Base-by-base conservation (phyloP, 2,329 filamentous ascomycete species). In the Scytalidium lignicola region DNA sequence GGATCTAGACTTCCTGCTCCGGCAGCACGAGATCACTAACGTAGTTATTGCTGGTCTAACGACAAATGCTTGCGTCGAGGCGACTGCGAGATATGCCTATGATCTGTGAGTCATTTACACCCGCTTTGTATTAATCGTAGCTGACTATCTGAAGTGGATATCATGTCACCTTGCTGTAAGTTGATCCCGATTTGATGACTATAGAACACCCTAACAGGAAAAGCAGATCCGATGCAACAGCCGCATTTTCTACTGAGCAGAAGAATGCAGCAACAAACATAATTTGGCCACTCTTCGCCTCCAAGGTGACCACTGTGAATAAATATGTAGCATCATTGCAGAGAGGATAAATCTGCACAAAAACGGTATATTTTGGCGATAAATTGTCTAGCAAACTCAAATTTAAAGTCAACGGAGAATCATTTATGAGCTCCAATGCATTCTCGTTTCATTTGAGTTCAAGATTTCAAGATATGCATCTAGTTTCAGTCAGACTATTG, bases 1-100 rank as follows among this genome's bases (percentile, higher is more conserved):
- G 1, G 65, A 68, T 55, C 47, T 68, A 18, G 62, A 67, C 28
- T 67, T 60, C 46, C 64, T 67, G 50, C 54, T 68, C 18, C 55
- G 55, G 2, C 65, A 67, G 49, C 52, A 61, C 18, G 63, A 64
- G 18, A 62, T 68, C 12, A 62, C 56, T 2, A 52, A 66, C 29
- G 18, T 68, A 7, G 53, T 67, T 9, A 51, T 67, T 28, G 64
- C 55, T 2, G 65, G 65, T 0, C 53, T 67, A 48, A 60, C 57
- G 1, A 53, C 63, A 7, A 68, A 67, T 46, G 61, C 61, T 4
- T 67, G 65, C 44, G 29, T 68, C 40, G 66, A 68, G 48, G 54
- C 60, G n/a, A 67, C 64, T n/a, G 63, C 64, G 12, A 52, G 65
- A 48, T 61, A 63, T 56, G 65, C 64, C 17, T 58, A 58, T 54